phyloP scores from a whole-genome alignment of 1,284 basidiomycete genomes.

The Cystobasidium pallidum region DNA sequence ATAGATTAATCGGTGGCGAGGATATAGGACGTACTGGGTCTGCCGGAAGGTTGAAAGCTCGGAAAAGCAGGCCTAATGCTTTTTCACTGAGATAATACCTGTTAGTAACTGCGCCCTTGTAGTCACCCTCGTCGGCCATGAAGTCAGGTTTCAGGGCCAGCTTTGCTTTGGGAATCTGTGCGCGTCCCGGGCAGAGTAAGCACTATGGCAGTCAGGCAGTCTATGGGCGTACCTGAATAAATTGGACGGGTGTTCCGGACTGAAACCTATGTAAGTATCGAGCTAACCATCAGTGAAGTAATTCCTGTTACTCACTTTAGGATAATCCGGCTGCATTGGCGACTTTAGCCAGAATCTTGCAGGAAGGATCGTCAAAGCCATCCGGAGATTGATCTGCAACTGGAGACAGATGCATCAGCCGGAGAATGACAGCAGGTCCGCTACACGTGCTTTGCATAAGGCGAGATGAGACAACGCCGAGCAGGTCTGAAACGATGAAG shows the following conservation, averaged over 20 bases:
- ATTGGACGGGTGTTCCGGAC: not conserved
- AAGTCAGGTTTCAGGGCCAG: not conserved
- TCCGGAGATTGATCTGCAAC: not conserved
- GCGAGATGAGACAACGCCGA: not conserved
- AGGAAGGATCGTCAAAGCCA: not conserved
- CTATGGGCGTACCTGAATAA: not conserved
- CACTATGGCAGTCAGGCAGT: no score
- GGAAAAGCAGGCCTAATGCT: not conserved
- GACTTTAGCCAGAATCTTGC: not conserved
- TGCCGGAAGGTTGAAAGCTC: not conserved
- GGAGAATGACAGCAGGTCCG: not conserved
- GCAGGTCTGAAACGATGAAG: conserved; percentile 13
- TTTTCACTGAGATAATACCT: not conserved
- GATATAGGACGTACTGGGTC: not conserved
- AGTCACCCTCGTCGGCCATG: not conserved
- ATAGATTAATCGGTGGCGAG: no score
- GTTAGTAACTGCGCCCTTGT: not conserved
- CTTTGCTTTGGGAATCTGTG: not conserved
- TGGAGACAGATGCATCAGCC: not conserved
- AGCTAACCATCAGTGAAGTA: no score
- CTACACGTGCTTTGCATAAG: conserved; percentile 6
- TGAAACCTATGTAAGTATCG: no score
- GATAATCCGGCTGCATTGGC: conserved; percentile 5
- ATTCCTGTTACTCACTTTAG: conserved; percentile 21
- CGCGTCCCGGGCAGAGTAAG: no score